Conservation (phyloP, 345 rosid species). For the Cardiospermum halicacabum region DNA sequence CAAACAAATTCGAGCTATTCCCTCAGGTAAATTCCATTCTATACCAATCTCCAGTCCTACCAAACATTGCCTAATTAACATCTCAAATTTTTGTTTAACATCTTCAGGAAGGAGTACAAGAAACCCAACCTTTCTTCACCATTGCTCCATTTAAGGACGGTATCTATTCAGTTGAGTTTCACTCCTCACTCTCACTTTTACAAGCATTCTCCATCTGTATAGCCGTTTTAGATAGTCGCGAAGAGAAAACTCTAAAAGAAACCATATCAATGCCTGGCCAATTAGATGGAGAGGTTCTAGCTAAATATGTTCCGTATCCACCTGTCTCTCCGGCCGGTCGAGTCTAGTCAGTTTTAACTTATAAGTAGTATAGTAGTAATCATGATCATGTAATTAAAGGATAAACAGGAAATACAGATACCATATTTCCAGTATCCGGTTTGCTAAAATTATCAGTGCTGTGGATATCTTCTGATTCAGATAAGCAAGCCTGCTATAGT, state of each 20-base stretch:
- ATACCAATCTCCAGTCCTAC: background rate
- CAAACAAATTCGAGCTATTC: constrained; percentile 53
- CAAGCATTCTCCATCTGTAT: constrained; percentile 86
- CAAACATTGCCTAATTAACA: constrained; percentile 2
- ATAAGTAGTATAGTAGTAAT: too few species aligned
- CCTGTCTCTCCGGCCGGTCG: constrained; percentile 75
- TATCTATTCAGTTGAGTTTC: constrained; percentile 80
- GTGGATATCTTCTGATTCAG: too few species aligned
- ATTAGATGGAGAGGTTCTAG: constrained; percentile 36
- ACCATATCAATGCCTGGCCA: constrained; percentile 26
- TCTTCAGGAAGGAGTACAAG: constrained; percentile 52
- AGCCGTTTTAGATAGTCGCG: constrained; percentile 57
- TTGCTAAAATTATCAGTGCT: constrained; percentile 9
- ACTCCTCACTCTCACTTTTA: constrained; percentile 54
- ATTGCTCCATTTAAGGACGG: constrained; percentile 69
- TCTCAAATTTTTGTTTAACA: constrained; percentile 2
- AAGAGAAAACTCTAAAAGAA: constrained; percentile 32
- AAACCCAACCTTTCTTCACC: constrained; percentile 54
- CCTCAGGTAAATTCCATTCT: constrained; percentile 38
- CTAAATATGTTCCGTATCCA: constrained; percentile 55
- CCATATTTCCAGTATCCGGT: constrained; percentile 10
- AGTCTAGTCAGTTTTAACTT: constrained; percentile 43
- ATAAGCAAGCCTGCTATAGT: constrained; percentile 8
- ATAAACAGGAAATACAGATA: constrained; percentile 8
- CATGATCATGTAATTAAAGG: constrained; percentile 22